A percentile compares a stretch with the other conserved stretches of the same genome.
Conservation (phyloP, 306 rosid species). For the Rubus parviflorus region DNA sequence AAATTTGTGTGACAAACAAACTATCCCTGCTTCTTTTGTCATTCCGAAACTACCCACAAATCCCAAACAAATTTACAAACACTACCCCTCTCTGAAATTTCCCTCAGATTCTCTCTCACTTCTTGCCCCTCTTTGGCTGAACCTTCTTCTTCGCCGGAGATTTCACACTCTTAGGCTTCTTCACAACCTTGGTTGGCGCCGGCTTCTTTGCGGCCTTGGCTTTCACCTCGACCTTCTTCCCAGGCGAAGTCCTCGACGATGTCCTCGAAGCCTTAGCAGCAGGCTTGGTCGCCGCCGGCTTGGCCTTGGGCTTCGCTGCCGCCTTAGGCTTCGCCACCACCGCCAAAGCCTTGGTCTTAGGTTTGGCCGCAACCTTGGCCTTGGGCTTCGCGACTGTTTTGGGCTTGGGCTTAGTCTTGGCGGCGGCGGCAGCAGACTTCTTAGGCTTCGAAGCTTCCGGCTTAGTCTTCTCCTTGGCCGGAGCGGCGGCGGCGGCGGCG, state of each 20-base stretch:
- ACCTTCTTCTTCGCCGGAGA: constrained; percentile 43
- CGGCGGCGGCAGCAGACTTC: constrained; percentile 25
- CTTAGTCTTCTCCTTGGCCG: constrained; percentile 21
- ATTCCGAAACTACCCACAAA: not conserved
- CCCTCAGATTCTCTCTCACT: constrained; percentile 9
- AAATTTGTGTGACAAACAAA: not conserved
- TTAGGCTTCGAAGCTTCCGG: constrained; percentile 20
- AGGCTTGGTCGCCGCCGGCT: constrained; percentile 12
- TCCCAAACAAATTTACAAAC: constrained; percentile 27
- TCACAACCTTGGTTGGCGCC: constrained; percentile 20
- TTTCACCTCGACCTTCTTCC: constrained; percentile 33
- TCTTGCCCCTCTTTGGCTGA: constrained; percentile 39
- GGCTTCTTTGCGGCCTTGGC: constrained; percentile 37
- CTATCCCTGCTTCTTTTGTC: not conserved
- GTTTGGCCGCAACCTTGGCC: not conserved
- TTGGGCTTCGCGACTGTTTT: constrained; percentile 24
- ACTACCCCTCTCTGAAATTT: not conserved
- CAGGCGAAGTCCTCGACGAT: constrained; percentile 48
- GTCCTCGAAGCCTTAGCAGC: constrained; percentile 42
- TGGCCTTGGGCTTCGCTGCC: too few relatives aligned
- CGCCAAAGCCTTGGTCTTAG: constrained; percentile 8
- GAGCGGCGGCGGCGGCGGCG: constrained; percentile 16
- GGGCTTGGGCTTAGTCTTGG: constrained; percentile 29
- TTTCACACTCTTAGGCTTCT: constrained; percentile 35
- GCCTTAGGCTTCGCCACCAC: not conserved